Conservation (phyloP, 345 rosid species). For the Eucalyptus cloeziana region DNA sequence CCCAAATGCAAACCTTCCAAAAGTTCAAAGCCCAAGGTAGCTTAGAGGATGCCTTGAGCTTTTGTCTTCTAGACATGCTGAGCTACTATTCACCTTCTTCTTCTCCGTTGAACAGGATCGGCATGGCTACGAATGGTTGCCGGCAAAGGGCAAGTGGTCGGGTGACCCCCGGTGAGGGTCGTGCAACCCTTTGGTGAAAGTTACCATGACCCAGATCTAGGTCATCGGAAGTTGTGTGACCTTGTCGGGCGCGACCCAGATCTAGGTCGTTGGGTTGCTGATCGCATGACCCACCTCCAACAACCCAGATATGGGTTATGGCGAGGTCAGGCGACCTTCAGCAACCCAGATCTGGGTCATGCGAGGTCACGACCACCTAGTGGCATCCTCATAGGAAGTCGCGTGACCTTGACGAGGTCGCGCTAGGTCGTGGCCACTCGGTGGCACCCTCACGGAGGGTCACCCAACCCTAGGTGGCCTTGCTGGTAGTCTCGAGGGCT, state of each 20-base stretch:
- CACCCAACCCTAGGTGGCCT: no score
- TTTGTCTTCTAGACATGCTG: no score
- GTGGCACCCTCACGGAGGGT: no score
- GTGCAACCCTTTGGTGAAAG: no score
- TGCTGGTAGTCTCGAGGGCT: fast-evolving
- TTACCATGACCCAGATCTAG: fast-evolving
- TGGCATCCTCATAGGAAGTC: no score
- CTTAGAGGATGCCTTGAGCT: no score
- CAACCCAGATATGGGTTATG: no score
- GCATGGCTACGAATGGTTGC: no score
- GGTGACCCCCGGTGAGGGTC: fast-evolving
- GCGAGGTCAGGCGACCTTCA: fast-evolving
- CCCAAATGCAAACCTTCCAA: no score
- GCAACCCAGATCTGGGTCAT: fast-evolving
- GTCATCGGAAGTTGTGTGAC: fast-evolving
- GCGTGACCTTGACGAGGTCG: fast-evolving
- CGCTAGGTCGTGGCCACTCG: fast-evolving
- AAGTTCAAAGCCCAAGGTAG: no score
- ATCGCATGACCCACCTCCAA: fast-evolving
- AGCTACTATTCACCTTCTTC: no score
- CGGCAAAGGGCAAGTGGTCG: fast-evolving
- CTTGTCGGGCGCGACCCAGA: fast-evolving
- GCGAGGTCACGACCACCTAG: fast-evolving
- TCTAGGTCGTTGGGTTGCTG: no score
- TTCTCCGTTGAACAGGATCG: fast-evolving